These are phyloP conservation scores for Didymella glomerata DNA, from an alignment of 2,329 filamentous ascomycete genomes.

Conservation along the genomic window DNA sequence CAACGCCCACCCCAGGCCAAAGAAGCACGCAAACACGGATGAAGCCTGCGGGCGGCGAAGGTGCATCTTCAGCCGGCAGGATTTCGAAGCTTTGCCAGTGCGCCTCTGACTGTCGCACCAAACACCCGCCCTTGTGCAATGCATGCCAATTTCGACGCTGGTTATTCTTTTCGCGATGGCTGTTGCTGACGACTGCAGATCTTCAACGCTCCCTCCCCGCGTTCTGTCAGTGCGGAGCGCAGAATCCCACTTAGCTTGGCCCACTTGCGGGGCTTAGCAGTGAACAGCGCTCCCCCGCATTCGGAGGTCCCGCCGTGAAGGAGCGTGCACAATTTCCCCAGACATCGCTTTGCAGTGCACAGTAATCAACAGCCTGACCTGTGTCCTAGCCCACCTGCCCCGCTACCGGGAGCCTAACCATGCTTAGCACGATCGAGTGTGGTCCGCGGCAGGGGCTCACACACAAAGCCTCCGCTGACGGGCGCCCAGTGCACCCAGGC, in stretches of 20 bases:
- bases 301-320: conserved; percentile 12
- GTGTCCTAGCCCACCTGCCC: conserved; percentile 4
- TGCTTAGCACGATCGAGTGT: conserved; percentile 2
- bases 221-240: conserved; percentile 16
- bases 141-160: conserved; percentile 12
- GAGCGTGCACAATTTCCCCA: conserved; percentile 20
- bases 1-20: conserved; percentile 19
- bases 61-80: conserved; percentile 26
- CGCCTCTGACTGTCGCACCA: conserved; percentile 17
- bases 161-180: background rate
- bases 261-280: conserved; percentile 9
- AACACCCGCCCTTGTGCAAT: conserved; percentile 13
- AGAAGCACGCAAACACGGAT: conserved; percentile 29
- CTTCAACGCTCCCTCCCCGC: conserved; percentile 17
- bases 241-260: conserved; percentile 20
- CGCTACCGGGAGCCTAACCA: conserved; percentile 10
- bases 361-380: conserved; percentile 16
- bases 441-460: conserved; percentile 15
- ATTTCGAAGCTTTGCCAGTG: conserved; percentile 40
- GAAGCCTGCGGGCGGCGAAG: conserved; percentile 30
- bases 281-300: conserved; percentile 16
- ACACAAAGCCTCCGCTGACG: conserved; percentile 30
- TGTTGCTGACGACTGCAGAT: conserved; percentile 15
- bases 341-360: conserved; percentile 4
- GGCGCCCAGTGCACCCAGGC: conserved; percentile 21